Conservation (phyloP, 1,284 basidiomycete genomes). For the Trichosporon ovoides region DNA sequence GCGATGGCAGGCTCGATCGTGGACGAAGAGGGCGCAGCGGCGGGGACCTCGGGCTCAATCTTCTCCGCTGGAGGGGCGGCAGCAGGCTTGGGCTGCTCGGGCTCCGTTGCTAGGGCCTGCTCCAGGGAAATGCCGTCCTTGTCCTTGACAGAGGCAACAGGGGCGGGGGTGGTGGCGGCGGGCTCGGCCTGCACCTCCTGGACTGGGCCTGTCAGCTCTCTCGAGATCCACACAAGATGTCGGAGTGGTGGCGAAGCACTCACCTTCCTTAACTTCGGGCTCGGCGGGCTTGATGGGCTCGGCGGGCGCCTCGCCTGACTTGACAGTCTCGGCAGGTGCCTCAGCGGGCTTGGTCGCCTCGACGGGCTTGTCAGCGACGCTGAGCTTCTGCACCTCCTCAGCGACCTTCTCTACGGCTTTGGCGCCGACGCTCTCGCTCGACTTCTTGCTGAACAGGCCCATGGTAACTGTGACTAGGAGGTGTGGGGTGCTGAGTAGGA, state of each 20-base stretch:
- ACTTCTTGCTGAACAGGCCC: slow-evolving; percentile 4
- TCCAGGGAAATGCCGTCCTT: background rate
- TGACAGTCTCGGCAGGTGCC: no score
- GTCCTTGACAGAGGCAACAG: background rate
- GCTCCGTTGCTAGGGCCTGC: no score
- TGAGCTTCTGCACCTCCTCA: background rate
- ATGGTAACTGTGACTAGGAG: background rate
- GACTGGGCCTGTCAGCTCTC: no score
- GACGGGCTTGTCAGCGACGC: background rate
- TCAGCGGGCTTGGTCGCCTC: no score
- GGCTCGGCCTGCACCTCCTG: background rate
- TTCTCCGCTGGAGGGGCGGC: background rate
- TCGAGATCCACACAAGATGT: no score
- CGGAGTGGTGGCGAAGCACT: no score
- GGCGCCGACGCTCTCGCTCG: background rate
- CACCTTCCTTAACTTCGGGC: no score
- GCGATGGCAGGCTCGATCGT: no score
- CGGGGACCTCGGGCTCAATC: no score
- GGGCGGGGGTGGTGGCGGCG: background rate
- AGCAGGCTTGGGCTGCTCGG: background rate
- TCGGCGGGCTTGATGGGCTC: no score
- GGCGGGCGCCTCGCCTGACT: no score
- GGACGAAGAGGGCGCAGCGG: no score
- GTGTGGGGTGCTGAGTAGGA: background rate
- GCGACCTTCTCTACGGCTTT: background rate